phyloP scores from a whole-genome alignment of 2,329 filamentous ascomycete genomes.

The Cladosporium halotolerans region DNA sequence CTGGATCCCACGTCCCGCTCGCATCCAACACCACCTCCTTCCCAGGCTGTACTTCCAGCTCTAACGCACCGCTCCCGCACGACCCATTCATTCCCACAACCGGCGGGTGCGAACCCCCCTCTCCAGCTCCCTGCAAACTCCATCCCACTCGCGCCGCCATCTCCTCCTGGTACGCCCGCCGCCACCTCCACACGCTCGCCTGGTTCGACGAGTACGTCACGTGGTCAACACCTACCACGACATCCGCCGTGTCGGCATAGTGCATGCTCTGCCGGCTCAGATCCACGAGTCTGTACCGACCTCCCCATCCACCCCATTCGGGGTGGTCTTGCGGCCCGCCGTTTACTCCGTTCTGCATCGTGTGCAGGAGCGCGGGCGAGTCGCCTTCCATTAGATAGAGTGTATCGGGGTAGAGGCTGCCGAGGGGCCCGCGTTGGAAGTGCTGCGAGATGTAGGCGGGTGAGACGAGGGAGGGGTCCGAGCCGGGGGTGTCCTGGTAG shows the following conservation, averaged over 20 bases:
- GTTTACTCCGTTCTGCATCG: constrained; percentile 45
- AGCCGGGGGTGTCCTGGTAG: constrained; percentile 37
- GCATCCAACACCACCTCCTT: constrained; percentile 40
- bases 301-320: constrained; percentile 46
- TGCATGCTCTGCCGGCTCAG: constrained; percentile 30
- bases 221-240: constrained; percentile 30
- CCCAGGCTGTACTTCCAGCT: constrained; percentile 38
- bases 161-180: constrained; percentile 47
- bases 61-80: constrained; percentile 33
- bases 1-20: constrained; percentile 42
- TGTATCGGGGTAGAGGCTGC: constrained; percentile 38
- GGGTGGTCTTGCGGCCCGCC: constrained; percentile 38
- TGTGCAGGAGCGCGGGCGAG: constrained; percentile 46
- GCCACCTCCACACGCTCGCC: constrained; percentile 50
- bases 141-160: constrained; percentile 45
- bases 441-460: constrained; percentile 49
- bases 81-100: constrained; percentile 40
- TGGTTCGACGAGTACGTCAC: constrained; percentile 37
- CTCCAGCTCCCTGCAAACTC: constrained; percentile 34
- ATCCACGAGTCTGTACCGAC: constrained; percentile 38
- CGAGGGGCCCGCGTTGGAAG: constrained; percentile 47
- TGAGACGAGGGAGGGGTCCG: constrained; percentile 44
- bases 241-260: constrained; percentile 34
- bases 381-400: constrained; percentile 51
- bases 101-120: constrained; percentile 43